Evolutionary conservation across 2,329 filamentous ascomycete genomes (phyloP), one percentile per base, ranked within the genome.

Genomic region (Apiospora koreana): DNA sequence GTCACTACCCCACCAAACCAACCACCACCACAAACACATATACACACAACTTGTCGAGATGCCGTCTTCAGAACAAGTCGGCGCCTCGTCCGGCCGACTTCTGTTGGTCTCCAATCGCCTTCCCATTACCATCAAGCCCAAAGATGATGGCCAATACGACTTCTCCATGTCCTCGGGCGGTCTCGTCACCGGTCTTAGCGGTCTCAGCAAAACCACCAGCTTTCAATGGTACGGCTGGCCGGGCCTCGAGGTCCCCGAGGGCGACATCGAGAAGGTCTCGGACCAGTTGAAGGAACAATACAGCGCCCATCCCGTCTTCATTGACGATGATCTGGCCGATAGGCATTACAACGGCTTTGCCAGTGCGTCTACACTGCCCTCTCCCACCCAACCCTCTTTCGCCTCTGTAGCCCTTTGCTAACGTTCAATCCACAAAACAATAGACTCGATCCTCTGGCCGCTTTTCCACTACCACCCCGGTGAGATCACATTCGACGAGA

Each of bases 201-300:
- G 96, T 35, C 85, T 98, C 71, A 92, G 93, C 77, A 98, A 98
- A 83, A 93, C 94, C 42, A 97, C 94, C 35, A 95, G 92, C 75
- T 98, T 98, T 82, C 93, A 96, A 81, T 99, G 96, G 96, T 98
- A 98, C 82, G 96, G 96, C 75, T 98, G 96, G 95, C 95, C 96
- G 0, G 96, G 96, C 46, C 84, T 97, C 66, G 94, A 98, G 81
- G 91, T 98, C 5, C 95, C 95, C 48, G 93, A 97, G 73, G 88
- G 90, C 69, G 95, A 98, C 81, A 88, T 93, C 58, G 86, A 88
- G 2, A 86, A 87, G 69, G 91, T 99, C 81, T 92, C 90, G 78
- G 87, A 92, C 78, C 90, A 92, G 73, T 85, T 98, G 78, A 93
- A 94, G 83, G 91, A 96, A 28, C 93, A 98, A 77, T 95, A 97